These are phyloP conservation scores for Schizochytrium sp. DNA, from an alignment of 108 stramenopile genomes.

Conservation along the genomic window DNA sequence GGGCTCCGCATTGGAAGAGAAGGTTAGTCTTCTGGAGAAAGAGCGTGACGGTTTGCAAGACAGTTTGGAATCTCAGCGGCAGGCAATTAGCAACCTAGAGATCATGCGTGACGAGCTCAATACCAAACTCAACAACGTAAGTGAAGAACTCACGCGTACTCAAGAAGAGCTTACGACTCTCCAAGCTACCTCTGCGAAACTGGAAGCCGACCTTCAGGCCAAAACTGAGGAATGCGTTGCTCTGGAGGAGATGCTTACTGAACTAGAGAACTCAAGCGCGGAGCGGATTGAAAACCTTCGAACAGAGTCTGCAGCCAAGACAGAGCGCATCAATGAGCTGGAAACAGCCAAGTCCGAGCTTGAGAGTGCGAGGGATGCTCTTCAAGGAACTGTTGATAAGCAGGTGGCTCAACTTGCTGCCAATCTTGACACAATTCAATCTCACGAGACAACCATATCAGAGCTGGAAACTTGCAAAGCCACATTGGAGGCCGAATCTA, in stretches of 20 bases:
- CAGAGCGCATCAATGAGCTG: background rate
- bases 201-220: background rate
- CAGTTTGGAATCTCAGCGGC: background rate
- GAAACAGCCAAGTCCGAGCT: slow-evolving; percentile 41
- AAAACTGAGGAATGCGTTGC: background rate
- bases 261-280: background rate
- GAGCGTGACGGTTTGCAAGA: background rate
- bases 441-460: background rate
- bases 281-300: background rate
- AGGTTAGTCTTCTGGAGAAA: background rate
- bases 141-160: background rate
- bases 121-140: too few species aligned
- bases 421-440: slow-evolving; percentile 5
- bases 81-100: background rate
- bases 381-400: slow-evolving; percentile 5
- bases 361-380: background rate
- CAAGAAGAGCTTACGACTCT: too few species aligned
- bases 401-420: slow-evolving; percentile 5
- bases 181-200: background rate
- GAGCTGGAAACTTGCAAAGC: background rate
- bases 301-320: background rate
- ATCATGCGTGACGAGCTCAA: background rate
- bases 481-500: background rate
- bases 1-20: background rate
- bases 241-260: background rate